Evolutionary conservation across 1,284 basidiomycete genomes (phyloP), one percentile per base, ranked within the genome.

Genomic region (Pterulicium gracile): DNA sequence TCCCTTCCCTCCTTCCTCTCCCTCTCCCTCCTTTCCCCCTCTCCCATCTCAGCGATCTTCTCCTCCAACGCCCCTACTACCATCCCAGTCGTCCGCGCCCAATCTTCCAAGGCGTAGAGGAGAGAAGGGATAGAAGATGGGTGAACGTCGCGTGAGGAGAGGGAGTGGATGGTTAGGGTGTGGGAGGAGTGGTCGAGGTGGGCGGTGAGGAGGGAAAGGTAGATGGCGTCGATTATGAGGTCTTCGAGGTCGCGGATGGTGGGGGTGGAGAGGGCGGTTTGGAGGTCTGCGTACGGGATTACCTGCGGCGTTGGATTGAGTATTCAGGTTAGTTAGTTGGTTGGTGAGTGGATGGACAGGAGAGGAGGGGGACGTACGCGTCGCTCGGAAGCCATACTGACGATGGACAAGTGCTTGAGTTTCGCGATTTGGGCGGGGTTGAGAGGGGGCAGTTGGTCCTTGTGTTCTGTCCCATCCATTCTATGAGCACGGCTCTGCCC

Each of bases 181-280:
- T 60, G 64, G 20, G 57, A 60, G 32, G 64, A 68, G 43, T 65
- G 69, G 43, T 72, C 79, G 52, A 75, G 80, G 43, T 64, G 59
- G 44, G 57, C 57, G 18, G 56, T 77, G 14, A 64, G 70, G 49
- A 97, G 70, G 55, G 88, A 86, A 32, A 88, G 79, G 61, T 97
- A 98, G 59, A 97, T 90, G 5, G 85, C 82, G 56, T 97, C 93
- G 61, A 98, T 97, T 61, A 97, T 87, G 52, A 96, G 75, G 61
- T 97, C 93, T 61, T 98, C 95, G 3, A 98, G 77, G 52, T 88
- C 86, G 44, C 90, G 80, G 46, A 90, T 79, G 1, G 75, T 81
- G 2, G 76, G 70, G 59, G 92, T 74, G 42, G 88, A 73, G 15
- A 97, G 75, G 1, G n/a, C n/a, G n/a, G n/a, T 58, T 10, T 87